Base-by-base conservation (phyloP, 1,139 yeast species). In the Taiozyma sp. region DNA sequence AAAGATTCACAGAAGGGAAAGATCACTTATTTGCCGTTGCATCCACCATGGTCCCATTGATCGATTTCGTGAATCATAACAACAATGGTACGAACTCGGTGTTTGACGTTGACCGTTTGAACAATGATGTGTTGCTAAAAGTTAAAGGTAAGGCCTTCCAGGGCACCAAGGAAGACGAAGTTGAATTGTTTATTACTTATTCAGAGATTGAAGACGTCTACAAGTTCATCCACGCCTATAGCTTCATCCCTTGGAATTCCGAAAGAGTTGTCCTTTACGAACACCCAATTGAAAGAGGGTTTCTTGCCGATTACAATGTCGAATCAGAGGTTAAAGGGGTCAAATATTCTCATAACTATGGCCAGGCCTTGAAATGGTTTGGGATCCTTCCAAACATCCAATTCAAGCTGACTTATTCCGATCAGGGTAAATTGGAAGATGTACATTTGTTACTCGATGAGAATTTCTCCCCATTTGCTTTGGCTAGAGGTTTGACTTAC, bases 31-130 rank as follows among this genome's bases (percentile, higher is more conserved):
- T 70, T 56, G 65, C 67, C 10, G 79, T 80, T 7, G 75, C 79
- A 49, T 73, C 82, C 0, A 76, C 88, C 0, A 65, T 85, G 51
- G 88, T 85, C 0, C 91, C 93, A 0, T 57, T 83, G 1, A 62
- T 85, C 36, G 93, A 85, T 63, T 85, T 80, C 71, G 87, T 79
- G 6, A 85, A 85, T 61, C 93, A 85, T 62, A 68, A 67, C 45
- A 69, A 67, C 44, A 68, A 65, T 43, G 40, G 54, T 8, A 67
- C 70, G 46, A 84, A 82, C 64, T 78, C 87, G 0, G 75, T 71
- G 57, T 85, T 83, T 66, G 93, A 85, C 63, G 73, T 83, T 14
- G 90, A 84, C 62, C 68, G 74, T 24, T 44, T 51, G 0, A 74
- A 70, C 4, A 66, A 70, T 3, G 87, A 81, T 51, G 70, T 84